These are phyloP conservation scores for Dendrobium chrysotoxum DNA, from an alignment of 106 monocot species.

Conservation along the genomic window DNA sequence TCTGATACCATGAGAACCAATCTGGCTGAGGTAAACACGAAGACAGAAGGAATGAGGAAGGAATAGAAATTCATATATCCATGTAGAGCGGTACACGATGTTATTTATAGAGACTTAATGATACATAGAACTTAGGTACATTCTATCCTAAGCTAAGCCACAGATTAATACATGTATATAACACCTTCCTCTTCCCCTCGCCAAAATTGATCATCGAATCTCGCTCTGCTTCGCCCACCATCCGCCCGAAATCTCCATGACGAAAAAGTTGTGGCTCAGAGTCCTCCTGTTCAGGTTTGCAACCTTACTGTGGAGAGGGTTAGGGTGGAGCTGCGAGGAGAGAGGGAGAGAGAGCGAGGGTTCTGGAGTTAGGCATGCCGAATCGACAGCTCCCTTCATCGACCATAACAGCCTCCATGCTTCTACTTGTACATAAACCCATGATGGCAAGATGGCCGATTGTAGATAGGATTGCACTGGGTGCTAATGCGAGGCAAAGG, in stretches of 20 bases:
- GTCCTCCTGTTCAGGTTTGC: constrained; percentile 24
- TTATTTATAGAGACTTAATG: too few species aligned
- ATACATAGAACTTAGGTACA: too few species aligned
- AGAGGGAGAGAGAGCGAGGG: not conserved
- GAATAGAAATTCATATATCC: too few species aligned
- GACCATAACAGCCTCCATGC: not conserved
- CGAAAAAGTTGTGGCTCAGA: constrained; percentile 63
- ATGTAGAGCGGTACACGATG: too few species aligned
- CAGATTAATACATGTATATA: too few species aligned
- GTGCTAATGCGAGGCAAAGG: not conserved
- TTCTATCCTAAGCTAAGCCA: too few species aligned
- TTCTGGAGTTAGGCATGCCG: constrained; percentile 13
- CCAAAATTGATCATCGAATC: not conserved
- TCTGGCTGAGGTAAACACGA: too few species aligned
- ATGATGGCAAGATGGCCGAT: not conserved
- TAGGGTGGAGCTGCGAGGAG: constrained; percentile 1
- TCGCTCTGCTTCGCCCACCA: not conserved
- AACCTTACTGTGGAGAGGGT: constrained; percentile 3
- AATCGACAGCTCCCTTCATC: constrained; percentile 10
- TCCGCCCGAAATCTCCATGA: constrained; percentile 6
- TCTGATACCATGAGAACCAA: too few species aligned
- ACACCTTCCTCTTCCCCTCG: too few species aligned
- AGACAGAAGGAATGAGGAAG: too few species aligned
- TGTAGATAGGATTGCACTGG: not conserved
- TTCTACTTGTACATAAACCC: constrained; percentile 8